A percentile compares a stretch with the other conserved stretches of the same genome.
phyloP scores from a whole-genome alignment of 2,329 filamentous ascomycete genomes.

The Colletotrichum agaves region DNA sequence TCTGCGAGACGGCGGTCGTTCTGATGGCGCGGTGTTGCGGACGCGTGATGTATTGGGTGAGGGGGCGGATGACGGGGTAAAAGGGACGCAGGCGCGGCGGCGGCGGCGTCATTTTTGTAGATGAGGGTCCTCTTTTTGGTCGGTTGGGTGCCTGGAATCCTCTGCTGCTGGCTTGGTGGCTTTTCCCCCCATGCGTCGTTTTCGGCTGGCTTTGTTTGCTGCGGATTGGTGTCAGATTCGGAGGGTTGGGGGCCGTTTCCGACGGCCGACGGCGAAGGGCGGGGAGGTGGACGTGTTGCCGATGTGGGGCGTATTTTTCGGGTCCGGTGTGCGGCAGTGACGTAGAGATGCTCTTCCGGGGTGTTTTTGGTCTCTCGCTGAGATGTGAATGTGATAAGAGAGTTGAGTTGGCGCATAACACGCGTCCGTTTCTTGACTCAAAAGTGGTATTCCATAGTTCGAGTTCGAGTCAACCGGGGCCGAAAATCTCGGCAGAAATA shows the following conservation, averaged over 20 bases:
- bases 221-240: neutral
- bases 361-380: neutral
- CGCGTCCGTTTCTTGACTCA: too few species aligned
- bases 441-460: too few species aligned
- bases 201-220: neutral
- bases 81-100: neutral
- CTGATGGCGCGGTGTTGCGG: neutral
- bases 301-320: constrained; percentile 17
- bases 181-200: neutral
- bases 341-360: neutral
- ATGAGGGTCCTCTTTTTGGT: neutral
- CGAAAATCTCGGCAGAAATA: too few species aligned
- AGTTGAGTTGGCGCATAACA: too few species aligned
- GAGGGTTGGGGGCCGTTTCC: constrained; percentile 6
- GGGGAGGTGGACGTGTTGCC: neutral
- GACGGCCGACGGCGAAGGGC: constrained; percentile 1
- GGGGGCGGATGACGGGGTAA: neutral
- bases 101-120: neutral
- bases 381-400: too few species aligned
- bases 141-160: neutral
- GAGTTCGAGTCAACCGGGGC: too few species aligned
- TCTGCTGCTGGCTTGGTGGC: neutral
- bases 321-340: neutral
- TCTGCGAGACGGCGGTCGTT: neutral
- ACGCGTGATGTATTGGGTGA: neutral